Percentiles rank a stretch among this genome's conserved stretches.
These are phyloP conservation scores for Suhomyces choctaworum DNA, from an alignment of 1,139 yeast species.

Conservation along the genomic window DNA sequence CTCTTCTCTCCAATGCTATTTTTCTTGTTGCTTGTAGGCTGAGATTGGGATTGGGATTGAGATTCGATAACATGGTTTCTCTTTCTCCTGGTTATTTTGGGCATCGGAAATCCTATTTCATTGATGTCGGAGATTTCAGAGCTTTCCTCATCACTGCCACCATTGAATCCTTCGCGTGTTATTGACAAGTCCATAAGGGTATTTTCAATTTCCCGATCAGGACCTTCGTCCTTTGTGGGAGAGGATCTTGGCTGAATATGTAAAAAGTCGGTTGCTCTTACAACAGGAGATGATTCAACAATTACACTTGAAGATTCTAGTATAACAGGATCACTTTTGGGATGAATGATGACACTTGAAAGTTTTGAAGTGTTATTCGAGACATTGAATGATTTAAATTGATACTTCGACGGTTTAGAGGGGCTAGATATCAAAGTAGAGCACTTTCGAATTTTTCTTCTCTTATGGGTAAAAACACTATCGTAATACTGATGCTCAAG, in stretches of 20 bases:
- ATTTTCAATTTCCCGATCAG: constrained; percentile 1
- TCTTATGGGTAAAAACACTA: constrained; percentile 16
- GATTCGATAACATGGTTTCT: constrained; percentile 13
- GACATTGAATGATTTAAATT: constrained; percentile 10
- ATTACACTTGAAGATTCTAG: constrained; percentile 15
- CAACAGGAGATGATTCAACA: constrained; percentile 19
- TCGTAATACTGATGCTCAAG: constrained; percentile 15
- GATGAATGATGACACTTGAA: constrained; percentile 7
- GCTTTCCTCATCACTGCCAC: not conserved
- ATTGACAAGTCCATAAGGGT: constrained; percentile 6
- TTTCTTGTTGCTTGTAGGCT: too few relatives aligned
- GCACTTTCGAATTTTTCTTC: constrained; percentile 8
- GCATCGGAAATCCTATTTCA: constrained; percentile 4
- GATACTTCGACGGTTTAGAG: constrained; percentile 2
- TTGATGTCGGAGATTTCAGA: constrained; percentile 6
- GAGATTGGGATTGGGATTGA: constrained; percentile 2
- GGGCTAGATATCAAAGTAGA: constrained; percentile 7
- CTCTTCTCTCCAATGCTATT: not conserved
- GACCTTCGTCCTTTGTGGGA: constrained; percentile 12
- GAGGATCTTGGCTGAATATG: constrained; percentile 15
- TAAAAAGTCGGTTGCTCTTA: constrained; percentile 9
- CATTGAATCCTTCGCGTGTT: constrained; percentile 1
- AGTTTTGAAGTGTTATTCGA: constrained; percentile 9
- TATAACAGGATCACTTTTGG: constrained; percentile 13
- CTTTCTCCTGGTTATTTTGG: constrained; percentile 8